Evolutionary conservation across 2,329 filamentous ascomycete species (phyloP).

Genomic region (Plenodomus lindquistii): DNA sequence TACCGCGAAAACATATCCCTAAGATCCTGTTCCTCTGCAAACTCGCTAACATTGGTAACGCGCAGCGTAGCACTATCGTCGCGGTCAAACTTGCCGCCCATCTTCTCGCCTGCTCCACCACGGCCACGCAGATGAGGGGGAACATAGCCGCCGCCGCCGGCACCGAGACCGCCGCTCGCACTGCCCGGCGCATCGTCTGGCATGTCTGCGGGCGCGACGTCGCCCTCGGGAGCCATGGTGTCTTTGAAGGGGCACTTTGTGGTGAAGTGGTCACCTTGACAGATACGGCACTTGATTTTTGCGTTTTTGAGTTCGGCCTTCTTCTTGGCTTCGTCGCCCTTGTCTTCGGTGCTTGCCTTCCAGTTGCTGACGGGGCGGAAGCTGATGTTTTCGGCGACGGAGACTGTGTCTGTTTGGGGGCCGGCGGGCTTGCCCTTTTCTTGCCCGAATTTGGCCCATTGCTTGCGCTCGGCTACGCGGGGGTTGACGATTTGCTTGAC

Average conservation of each 20-base stretch:
- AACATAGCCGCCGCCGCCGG: conserved; percentile 82
- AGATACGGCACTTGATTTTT: conserved; percentile 99
- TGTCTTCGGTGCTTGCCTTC: conserved; percentile 82
- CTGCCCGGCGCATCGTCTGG: conserved; percentile 51
- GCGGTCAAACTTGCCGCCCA: conserved; percentile 92
- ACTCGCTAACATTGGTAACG: conserved; percentile 97
- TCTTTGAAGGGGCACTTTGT: conserved; percentile 99
- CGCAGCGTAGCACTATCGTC: conserved; percentile 95
- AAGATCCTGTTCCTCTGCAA: conserved; percentile 94
- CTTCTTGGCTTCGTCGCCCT: conserved; percentile 73
- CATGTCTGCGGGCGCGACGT: conserved; percentile 50
- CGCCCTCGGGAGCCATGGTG: conserved; percentile 85
- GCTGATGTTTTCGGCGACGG: conserved; percentile 95
- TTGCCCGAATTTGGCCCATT: conserved; percentile 89
- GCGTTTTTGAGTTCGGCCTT: conserved; percentile 85
- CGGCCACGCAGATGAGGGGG: conserved; percentile 90
- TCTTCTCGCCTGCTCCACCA: conserved; percentile 74
- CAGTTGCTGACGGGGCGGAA: conserved; percentile 93
- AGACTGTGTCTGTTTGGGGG: conserved; percentile 86
- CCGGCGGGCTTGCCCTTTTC: conserved; percentile 84
- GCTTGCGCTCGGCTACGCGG: conserved; percentile 90
- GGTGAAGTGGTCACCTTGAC: conserved; percentile 98
- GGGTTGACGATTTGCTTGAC: conserved; percentile 95
- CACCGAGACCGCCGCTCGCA: conserved; percentile 61
- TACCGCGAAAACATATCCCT: conserved; percentile 98